These are phyloP conservation scores for Petunia secreta DNA, from an alignment of 257 asterid genomes.

Conservation along the genomic window DNA sequence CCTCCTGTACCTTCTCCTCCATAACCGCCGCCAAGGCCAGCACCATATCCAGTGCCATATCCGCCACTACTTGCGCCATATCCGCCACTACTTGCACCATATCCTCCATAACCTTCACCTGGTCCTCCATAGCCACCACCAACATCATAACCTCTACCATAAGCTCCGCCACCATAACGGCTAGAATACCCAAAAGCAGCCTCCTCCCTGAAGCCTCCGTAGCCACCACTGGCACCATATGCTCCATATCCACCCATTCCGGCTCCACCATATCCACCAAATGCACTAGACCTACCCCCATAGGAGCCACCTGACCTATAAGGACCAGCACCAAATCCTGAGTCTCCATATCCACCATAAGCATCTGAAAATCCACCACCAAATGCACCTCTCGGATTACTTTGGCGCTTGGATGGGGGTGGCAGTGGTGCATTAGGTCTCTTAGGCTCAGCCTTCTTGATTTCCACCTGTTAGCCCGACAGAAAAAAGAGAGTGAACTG, in stretches of 20 bases:
- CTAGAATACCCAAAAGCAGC: constrained; percentile 28
- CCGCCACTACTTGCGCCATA: constrained; percentile 1
- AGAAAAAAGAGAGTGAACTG: neutral
- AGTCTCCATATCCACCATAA: constrained; percentile 48
- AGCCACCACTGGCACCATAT: constrained; percentile 50
- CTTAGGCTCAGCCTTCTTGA: constrained; percentile 73
- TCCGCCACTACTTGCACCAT: constrained; percentile 26
- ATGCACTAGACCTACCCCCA: constrained; percentile 38
- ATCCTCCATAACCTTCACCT: constrained; percentile 28
- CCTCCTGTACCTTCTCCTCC: constrained; percentile 20
- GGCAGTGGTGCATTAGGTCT: constrained; percentile 48
- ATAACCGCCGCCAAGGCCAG: constrained; percentile 41
- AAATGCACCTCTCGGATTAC: constrained; percentile 29
- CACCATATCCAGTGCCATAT: constrained; percentile 47
- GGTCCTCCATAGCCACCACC: constrained; percentile 26
- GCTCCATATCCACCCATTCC: constrained; percentile 44
- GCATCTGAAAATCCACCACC: constrained; percentile 30
- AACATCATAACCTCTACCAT: constrained; percentile 25
- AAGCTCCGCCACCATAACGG: constrained; percentile 31
- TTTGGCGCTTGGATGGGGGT: constrained; percentile 32
- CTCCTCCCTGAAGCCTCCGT: constrained; percentile 34
- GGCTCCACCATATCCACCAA: constrained; percentile 23
- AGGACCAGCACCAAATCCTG: constrained; percentile 36
- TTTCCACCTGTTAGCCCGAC: constrained; percentile 52
- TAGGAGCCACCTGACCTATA: constrained; percentile 30